phyloP scores from a whole-genome alignment of 495 filamentous ascomycete species.

The Barbatosphaeria neglecta region DNA sequence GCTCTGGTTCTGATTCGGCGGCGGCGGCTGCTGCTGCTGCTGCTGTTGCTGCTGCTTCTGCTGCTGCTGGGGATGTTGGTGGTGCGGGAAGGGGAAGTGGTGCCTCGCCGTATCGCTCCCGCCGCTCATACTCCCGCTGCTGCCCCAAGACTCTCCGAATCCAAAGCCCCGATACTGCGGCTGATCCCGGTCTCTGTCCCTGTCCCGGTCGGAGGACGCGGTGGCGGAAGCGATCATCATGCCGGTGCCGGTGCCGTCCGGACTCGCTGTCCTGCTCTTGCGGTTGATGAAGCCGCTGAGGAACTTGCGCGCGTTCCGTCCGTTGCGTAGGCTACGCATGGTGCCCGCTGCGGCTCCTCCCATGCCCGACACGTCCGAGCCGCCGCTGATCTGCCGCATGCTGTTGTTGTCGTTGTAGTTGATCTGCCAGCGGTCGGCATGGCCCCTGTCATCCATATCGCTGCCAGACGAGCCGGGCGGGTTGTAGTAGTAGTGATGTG shows the following conservation, averaged over 20 bases:
- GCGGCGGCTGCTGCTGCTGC: neutral
- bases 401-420: conserved; percentile 24
- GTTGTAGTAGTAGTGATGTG: conserved; percentile 2
- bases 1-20: neutral
- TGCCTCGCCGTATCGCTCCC: neutral
- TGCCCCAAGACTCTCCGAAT: neutral
- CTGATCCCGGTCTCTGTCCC: conserved; percentile 15
- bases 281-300: conserved; percentile 34
- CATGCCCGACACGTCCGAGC: conserved; percentile 20
- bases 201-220: conserved; percentile 13
- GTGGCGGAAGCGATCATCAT: neutral
- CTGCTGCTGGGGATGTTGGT: neutral
- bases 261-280: conserved; percentile 22
- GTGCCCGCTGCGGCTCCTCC: too few species aligned
- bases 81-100: neutral
- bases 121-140: conserved; percentile 1
- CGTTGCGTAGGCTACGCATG: conserved; percentile 25
- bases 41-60: neutral
- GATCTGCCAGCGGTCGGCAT: conserved; percentile 25
- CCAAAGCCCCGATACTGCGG: neutral
- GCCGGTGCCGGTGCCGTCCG: conserved; percentile 6
- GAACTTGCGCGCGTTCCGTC: conserved; percentile 31
- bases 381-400: conserved; percentile 26
- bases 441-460: conserved; percentile 33
- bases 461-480: conserved; percentile 36